phyloP scores from a whole-genome alignment of 2,329 filamentous ascomycete genomes.

The Coniosporium tulheliwenetii region DNA sequence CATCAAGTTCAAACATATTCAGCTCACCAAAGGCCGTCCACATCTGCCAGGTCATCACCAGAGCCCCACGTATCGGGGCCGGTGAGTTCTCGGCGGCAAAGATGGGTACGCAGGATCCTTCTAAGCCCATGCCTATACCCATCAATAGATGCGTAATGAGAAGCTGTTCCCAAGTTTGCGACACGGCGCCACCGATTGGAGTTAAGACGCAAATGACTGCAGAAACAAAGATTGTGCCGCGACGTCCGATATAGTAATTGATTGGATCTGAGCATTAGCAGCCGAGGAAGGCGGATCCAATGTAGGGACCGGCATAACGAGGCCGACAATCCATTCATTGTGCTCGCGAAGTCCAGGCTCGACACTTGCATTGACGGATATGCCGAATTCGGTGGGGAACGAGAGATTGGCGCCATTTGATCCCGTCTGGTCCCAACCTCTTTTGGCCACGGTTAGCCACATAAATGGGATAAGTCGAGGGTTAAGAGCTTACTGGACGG shows the following conservation, averaged over 20 bases:
- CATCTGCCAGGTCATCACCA: slow-evolving; percentile 40
- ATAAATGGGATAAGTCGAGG: background rate
- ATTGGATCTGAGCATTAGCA: slow-evolving; percentile 45
- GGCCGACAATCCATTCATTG: slow-evolving; percentile 46
- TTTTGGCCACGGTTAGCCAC: slow-evolving; percentile 8
- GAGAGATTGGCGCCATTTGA: slow-evolving; percentile 15
- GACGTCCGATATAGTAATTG: slow-evolving; percentile 16
- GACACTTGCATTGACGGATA: slow-evolving; percentile 28
- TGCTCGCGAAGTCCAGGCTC: slow-evolving; percentile 17
- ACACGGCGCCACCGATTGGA: slow-evolving; percentile 29
- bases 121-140: slow-evolving; percentile 7
- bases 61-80: slow-evolving; percentile 36
- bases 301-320: slow-evolving; percentile 40
- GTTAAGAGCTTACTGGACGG: slow-evolving; percentile 22
- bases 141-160: slow-evolving; percentile 5
- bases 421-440: slow-evolving; percentile 18
- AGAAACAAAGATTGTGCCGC: slow-evolving; percentile 22
- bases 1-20: too few relatives aligned
- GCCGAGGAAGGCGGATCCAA: slow-evolving; percentile 27
- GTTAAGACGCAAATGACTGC: slow-evolving; percentile 46
- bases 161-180: slow-evolving; percentile 5
- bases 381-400: slow-evolving; percentile 23
- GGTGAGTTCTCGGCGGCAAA: slow-evolving; percentile 42
- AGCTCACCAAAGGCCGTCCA: slow-evolving; percentile 33
- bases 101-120: slow-evolving; percentile 5